Evolutionary conservation across 2,329 filamentous ascomycete species (phyloP).

Genomic region (Aspergillus puulaauensis): DNA sequence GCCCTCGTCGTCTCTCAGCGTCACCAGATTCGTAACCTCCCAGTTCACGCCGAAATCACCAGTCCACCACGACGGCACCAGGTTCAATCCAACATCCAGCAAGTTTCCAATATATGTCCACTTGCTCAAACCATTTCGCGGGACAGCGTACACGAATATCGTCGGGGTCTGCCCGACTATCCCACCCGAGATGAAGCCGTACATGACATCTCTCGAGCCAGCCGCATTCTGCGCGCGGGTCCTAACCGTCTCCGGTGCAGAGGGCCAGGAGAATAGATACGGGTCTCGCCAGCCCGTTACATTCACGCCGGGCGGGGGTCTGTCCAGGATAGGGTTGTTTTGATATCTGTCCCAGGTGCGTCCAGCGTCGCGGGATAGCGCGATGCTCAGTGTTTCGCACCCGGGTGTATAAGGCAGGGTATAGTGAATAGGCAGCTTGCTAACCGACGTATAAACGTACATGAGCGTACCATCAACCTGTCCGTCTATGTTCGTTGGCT

Average conservation of each 20-base stretch:
- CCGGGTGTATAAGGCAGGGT: conserved; percentile 37
- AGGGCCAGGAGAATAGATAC: conserved; percentile 33
- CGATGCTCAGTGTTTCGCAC: conserved; percentile 40
- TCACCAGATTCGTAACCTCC: conserved; percentile 52
- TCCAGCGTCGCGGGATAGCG: conserved; percentile 39
- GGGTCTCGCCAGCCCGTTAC: conserved; percentile 48
- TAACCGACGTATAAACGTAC: conserved; percentile 43
- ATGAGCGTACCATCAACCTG: conserved; percentile 29
- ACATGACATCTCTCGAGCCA: conserved; percentile 28
- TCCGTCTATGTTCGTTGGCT: conserved; percentile 26
- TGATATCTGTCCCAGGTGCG: conserved; percentile 35
- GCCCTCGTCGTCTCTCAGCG: conserved; percentile 35
- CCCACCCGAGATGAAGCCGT: conserved; percentile 52
- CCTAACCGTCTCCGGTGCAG: conserved; percentile 17
- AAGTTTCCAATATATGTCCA: conserved; percentile 51
- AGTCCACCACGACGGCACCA: conserved; percentile 45
- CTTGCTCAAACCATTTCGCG: conserved; percentile 38
- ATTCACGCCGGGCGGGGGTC: conserved; percentile 31
- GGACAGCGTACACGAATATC: conserved; percentile 48
- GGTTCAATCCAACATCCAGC: conserved; percentile 41
- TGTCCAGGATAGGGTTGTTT: conserved; percentile 40
- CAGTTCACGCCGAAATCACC: conserved; percentile 54
- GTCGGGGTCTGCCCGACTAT: conserved; percentile 44
- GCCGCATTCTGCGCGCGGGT: not conserved
- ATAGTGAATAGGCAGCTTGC: conserved; percentile 41